Base-by-base conservation (phyloP, 495 filamentous ascomycete genomes). In the Penicillium cosmopolitanum region DNA sequence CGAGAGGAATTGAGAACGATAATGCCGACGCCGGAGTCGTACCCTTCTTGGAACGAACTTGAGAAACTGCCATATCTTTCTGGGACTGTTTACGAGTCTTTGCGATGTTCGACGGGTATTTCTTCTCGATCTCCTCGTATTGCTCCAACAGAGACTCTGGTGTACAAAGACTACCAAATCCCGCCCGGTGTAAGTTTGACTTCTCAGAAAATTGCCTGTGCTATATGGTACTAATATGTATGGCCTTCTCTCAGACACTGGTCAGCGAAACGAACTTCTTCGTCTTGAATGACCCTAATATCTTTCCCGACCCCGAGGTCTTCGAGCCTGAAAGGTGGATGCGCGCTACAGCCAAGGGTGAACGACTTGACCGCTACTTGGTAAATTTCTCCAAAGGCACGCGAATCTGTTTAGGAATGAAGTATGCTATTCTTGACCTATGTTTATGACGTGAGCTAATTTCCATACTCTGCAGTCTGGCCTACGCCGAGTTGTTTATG, bases 301-400 rank as follows among this genome's bases (percentile, higher is more conserved):
- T 83, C 40, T 87, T 83, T 59, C 76, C 81, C 0, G 59, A 82
- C 9, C 77, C 83, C 0, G 57, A 76, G 4, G 61, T 60, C 15
- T 86, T 83, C 61, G 61, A 72, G 6, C 82, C 84, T 5, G 77
- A 81, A 11, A 73, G 83, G 21, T 87, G 80, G 80, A 63, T 82
- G 19, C 67, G 60, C 10, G 66, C 70, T 16, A 60, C 72, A 8
- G 66, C 57, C 6, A 66, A 65, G 21, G 68, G 72, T 2, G 53
- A 73, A n/a, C 64, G 59, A 23, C 53, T 81, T 4, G 69, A 76
- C 23, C 67, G 61, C 28, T 77, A 67, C 58, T 66, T 77, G 12
- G 73, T 81, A 5, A 69, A 68, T 12, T 83, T 80, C 53, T 64
- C 70, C 9, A 75, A 73, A 18, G 80, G 80, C 7, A 72, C 58